Evolutionary conservation across 768 basidiomycete genomes (phyloP), one percentile per base, ranked within the genome.

Genomic region (Russula lepida): DNA sequence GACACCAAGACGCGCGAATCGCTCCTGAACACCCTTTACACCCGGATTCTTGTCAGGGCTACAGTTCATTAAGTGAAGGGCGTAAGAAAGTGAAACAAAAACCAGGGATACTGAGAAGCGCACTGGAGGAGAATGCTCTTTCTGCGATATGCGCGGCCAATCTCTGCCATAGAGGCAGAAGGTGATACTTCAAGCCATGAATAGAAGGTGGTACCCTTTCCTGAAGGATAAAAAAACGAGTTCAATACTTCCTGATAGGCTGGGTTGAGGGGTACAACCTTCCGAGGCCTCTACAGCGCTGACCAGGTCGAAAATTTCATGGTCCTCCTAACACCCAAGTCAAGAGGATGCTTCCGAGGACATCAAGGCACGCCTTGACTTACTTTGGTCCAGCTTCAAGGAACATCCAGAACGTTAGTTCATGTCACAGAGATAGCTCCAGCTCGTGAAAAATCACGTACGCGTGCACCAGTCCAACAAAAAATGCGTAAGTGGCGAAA

Each of bases 11-110:
- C 93, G 80, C n/a, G 95, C 85, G 73, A 95, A 99, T 19, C 92
- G 83, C 64, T 95, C 92, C 52, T 93, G 89, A 39, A 87, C 80
- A 51, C 82, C 82, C 71, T 88, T 89, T 51, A 88, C 81, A 59
- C 84, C 82, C 1, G 88, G 91, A 73, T 97, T 98, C 79, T 98
- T 99, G 74, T 98, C 95, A 4, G 95, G 95, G 72, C 95, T 95
- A 64, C 12, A 35, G 4, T 54, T 54, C n/a, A 12, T 55, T 15
- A 32, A 23, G 30, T 6, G 33, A 37, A 60, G 48, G 53, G 30
- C 33, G 32, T 46, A 41, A 54, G 28, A 51, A 47, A 32, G 19
- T 32, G n/a, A 33, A 30, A 7, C 9, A 13, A 37, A 37, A 39
- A n/a, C 32, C 25, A 23, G 13, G 9, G 17, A 51, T 25, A 5